Conservation (phyloP, 805 yeast species). For the Metschnikowia anglica region DNA sequence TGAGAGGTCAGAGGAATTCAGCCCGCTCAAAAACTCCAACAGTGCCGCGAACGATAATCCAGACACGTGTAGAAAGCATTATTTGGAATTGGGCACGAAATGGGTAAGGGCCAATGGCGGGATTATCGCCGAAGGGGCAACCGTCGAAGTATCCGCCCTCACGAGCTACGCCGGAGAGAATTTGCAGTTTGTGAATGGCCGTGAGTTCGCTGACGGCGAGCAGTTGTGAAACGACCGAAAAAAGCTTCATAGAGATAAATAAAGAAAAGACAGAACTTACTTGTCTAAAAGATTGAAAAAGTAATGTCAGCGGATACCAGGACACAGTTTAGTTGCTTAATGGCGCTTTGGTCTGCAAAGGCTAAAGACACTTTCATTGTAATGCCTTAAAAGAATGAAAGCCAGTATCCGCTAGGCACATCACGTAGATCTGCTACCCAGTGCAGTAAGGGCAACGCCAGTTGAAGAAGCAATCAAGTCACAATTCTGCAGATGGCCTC, state of each 20-base stretch:
- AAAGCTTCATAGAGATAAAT: neutral
- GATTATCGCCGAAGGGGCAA: constrained; percentile 40
- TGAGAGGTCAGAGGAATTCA: constrained; percentile 77
- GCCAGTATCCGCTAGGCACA: too few relatives aligned
- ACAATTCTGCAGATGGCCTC: too few relatives aligned
- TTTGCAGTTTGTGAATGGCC: constrained; percentile 54
- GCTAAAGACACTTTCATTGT: too few relatives aligned
- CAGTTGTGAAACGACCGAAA: constrained; percentile 1
- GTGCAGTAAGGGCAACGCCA: too few relatives aligned
- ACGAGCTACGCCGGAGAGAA: constrained; percentile 79
- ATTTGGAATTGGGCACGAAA: constrained; percentile 61
- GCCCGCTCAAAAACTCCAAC: constrained; percentile 90
- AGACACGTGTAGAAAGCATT: constrained; percentile 68
- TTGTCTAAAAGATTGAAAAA: too few relatives aligned
- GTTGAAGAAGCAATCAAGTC: too few relatives aligned
- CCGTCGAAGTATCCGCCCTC: constrained; percentile 75
- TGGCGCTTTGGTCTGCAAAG: too few relatives aligned
- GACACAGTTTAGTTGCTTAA: too few relatives aligned
- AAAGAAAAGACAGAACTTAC: neutral
- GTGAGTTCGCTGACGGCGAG: constrained; percentile 37
- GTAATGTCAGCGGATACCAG: too few relatives aligned
- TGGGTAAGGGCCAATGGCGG: constrained; percentile 83
- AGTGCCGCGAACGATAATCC: constrained; percentile 85
- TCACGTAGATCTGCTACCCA: too few relatives aligned
- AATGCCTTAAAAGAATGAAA: too few relatives aligned